Evolutionary conservation across 2,329 filamentous ascomycete genomes (phyloP), one percentile per base, ranked within the genome.

Genomic region (Pseudogymnoascus sp.): DNA sequence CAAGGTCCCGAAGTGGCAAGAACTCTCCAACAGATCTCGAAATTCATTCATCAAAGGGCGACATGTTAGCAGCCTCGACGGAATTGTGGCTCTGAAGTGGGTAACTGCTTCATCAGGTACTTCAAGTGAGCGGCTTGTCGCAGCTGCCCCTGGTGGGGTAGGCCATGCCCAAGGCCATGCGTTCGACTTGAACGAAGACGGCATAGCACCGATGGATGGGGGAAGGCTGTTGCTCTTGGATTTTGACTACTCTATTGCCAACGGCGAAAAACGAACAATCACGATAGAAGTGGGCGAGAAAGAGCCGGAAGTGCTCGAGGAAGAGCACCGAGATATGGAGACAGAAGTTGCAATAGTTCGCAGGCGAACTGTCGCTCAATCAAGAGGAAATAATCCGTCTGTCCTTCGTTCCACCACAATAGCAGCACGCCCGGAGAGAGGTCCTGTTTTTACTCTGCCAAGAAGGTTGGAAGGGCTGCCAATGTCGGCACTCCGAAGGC

Each of bases 291-390:
- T 93, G 26, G 90, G 90, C 10, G 85, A 86, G 33, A 82, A 82
- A 24, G 80, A 87, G 59, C 85, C 89, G 0, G 89, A 91, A 71
- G 77, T 85, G 0, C 76, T 95, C 16, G 84, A 88, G 68, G 90
- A 93, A 71, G 88, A 90, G 69, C 82, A 84, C 66, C 84, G 88
- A 22, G 89, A 91, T 68, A 79, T 93, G 63, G 90, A 88, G 63
- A 85, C 87, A 1, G 90, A 93, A 72, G 89, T 95, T 19, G 90
- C 90, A 66, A 85, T 93, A 68, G 89, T 91, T 60, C 83, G 90
- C 68, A 82, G 89, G 66, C 82, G 90, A 67, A 93, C 90, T 2
- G 87, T 89, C 14, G 82, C 88, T 37, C 85, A 87, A 69, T 82
- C 82, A 61, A 67, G 81, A 80, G 75, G 77, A 63, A 73, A 77